These are phyloP conservation scores for Macrolepiota dolichaula DNA, from an alignment of 768 basidiomycete species.

Conservation along the genomic window DNA sequence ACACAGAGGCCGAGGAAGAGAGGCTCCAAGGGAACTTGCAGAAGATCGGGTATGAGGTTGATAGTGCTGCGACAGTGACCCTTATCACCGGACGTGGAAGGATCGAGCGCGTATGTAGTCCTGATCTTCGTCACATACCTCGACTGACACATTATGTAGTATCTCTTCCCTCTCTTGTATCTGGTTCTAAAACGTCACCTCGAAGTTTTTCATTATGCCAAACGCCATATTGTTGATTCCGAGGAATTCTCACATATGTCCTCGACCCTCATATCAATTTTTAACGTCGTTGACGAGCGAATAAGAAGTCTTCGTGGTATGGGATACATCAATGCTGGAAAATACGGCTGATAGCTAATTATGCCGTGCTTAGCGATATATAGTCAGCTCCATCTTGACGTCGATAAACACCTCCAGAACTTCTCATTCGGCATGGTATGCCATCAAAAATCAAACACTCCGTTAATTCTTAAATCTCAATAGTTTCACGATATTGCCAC, in stretches of 20 bases:
- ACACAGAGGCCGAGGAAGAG: slow-evolving; percentile 11
- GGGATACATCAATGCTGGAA: background rate
- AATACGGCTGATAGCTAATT: no score
- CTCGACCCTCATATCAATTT: slow-evolving; percentile 28
- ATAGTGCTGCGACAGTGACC: slow-evolving; percentile 15
- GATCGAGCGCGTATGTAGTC: slow-evolving; percentile 17
- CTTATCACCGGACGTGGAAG: slow-evolving; percentile 15
- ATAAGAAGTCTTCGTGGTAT: slow-evolving; percentile 31
- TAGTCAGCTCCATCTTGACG: slow-evolving; percentile 31
- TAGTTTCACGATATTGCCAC: slow-evolving; percentile 2
- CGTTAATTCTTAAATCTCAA: background rate
- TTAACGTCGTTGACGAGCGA: slow-evolving; percentile 27
- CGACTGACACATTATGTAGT: slow-evolving; percentile 7
- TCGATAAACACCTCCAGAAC: slow-evolving; percentile 25
- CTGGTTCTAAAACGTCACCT: slow-evolving; percentile 17
- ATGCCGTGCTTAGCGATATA: no score
- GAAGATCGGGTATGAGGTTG: slow-evolving; percentile 15
- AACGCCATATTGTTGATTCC: slow-evolving; percentile 29
- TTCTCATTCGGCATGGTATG: slow-evolving; percentile 34
- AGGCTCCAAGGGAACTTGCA: slow-evolving; percentile 14
- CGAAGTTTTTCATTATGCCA: slow-evolving; percentile 27
- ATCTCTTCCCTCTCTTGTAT: slow-evolving; percentile 18
- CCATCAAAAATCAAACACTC: background rate
- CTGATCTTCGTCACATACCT: no score
- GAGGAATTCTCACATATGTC: slow-evolving; percentile 28